These are phyloP conservation scores for Scolecobasidium constrictum DNA, from an alignment of 2,329 filamentous ascomycete genomes.

Conservation along the genomic window DNA sequence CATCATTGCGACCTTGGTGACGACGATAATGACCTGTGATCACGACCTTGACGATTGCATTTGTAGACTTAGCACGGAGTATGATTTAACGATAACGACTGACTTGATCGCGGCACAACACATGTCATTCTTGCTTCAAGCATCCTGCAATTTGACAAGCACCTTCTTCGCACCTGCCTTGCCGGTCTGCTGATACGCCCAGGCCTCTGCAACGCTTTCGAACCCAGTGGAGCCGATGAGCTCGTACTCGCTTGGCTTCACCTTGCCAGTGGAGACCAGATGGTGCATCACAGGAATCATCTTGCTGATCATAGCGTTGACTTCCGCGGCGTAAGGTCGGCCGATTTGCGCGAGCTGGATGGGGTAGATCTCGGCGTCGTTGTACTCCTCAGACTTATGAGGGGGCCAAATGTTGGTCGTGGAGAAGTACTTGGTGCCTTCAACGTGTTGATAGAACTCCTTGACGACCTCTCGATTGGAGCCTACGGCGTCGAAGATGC, in stretches of 20 bases:
- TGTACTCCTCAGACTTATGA: neutral
- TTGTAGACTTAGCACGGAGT: no score
- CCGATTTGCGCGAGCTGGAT: constrained; percentile 15
- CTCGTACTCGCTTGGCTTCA: constrained; percentile 12
- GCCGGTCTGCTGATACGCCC: constrained; percentile 15
- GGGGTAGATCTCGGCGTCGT: neutral
- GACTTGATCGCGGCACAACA: no score
- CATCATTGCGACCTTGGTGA: no score
- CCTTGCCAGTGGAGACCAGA: constrained; percentile 13
- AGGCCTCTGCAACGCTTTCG: constrained; percentile 14
- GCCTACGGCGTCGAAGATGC: constrained; percentile 22
- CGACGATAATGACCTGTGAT: no score
- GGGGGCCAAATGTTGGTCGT: constrained; percentile 13
- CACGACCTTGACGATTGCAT: no score
- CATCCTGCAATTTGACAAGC: constrained; percentile 10
- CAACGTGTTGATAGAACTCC: constrained; percentile 14
- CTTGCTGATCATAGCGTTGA: constrained; percentile 12
- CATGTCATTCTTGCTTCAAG: no score
- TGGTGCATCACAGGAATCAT: constrained; percentile 14
- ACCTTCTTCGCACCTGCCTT: constrained; percentile 15
- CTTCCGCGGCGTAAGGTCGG: constrained; percentile 12
- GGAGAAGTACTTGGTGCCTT: constrained; percentile 16
- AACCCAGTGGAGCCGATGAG: constrained; percentile 13
- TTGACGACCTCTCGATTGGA: constrained; percentile 18
- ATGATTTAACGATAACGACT: no score